Percentiles rank a stretch among this genome's conserved stretches.
phyloP scores from a whole-genome alignment of 768 basidiomycete genomes.

The Chlorophyllum brunneum region DNA sequence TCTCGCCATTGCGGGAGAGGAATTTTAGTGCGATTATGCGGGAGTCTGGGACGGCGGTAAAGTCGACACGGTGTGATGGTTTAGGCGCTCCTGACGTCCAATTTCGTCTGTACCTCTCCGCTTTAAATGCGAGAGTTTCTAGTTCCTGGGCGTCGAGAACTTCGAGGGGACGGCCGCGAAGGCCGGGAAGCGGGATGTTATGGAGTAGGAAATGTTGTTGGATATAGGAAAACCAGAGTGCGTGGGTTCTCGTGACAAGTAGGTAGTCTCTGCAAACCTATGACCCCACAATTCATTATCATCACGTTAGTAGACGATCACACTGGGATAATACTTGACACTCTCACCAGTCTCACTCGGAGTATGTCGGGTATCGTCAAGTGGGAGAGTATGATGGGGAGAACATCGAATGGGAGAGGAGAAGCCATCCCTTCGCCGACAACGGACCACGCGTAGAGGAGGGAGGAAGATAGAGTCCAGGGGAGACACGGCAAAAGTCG shows the following conservation, averaged over 20 bases:
- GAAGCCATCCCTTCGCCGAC: constrained; percentile 10
- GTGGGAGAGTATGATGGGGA: constrained; percentile 38
- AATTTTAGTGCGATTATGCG: constrained; percentile 45
- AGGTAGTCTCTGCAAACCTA: constrained; percentile 46
- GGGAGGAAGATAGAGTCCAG: background rate
- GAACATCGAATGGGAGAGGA: constrained; percentile 45
- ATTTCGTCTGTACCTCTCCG: constrained; percentile 40
- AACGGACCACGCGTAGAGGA: background rate
- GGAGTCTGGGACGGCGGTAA: constrained; percentile 18
- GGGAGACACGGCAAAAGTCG: background rate
- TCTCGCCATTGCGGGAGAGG: constrained; percentile 35
- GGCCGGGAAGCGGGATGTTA: constrained; percentile 45
- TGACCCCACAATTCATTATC: background rate
- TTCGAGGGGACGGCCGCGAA: constrained; percentile 26
- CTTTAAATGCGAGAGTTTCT: constrained; percentile 35
- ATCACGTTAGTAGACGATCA: background rate
- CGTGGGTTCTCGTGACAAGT: constrained; percentile 39
- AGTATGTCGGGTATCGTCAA: constrained; percentile 40
- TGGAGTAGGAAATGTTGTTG: constrained; percentile 34
- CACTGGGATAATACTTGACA: background rate
- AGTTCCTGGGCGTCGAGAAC: constrained; percentile 38
- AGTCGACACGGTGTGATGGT: constrained; percentile 16
- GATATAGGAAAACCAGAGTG: constrained; percentile 48
- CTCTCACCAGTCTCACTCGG: constrained; percentile 43
- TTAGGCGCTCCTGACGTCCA: constrained; percentile 45